These are phyloP conservation scores for Candida parachauliodes DNA, from an alignment of 805 yeast genomes.

Conservation along the genomic window DNA sequence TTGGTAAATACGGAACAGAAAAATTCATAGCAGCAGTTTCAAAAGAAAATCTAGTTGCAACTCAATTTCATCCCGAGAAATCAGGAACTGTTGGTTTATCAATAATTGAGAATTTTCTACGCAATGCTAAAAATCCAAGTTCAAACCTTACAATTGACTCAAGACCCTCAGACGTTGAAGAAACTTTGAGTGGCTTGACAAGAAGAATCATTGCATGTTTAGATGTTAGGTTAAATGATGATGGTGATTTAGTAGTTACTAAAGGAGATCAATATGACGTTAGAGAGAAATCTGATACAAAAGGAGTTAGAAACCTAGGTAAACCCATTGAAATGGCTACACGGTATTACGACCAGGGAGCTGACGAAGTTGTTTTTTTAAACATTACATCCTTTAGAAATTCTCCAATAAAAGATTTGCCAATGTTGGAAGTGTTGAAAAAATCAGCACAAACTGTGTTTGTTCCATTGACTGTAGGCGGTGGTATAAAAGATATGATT, in stretches of 20 bases:
- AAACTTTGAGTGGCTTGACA: conserved; percentile 63
- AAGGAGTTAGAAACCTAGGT: conserved; percentile 80
- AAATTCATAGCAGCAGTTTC: conserved; percentile 77
- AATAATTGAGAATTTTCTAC: conserved; percentile 69
- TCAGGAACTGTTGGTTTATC: conserved; percentile 88
- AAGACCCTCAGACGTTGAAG: conserved; percentile 21
- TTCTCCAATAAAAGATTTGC: conserved; percentile 88
- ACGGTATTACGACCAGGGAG: conserved; percentile 88
- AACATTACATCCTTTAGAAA: conserved; percentile 95
- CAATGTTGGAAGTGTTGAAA: conserved; percentile 88
- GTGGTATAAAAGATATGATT: conserved; percentile 88
- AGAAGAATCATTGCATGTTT: conserved; percentile 93
- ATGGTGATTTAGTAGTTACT: conserved; percentile 94
- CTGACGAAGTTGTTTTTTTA: conserved; percentile 93
- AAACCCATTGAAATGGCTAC: conserved; percentile 95
- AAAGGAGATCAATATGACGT: conserved; percentile 99
- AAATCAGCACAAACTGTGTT: conserved; percentile 84
- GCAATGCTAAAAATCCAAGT: conserved; percentile 29
- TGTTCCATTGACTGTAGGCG: conserved; percentile 97
- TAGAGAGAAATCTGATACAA: conserved; percentile 47
- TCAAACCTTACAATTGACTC: conserved; percentile 18
- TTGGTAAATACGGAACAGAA: conserved; percentile 73
- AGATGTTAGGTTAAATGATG: conserved; percentile 93
- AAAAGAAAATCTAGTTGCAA: conserved; percentile 80
- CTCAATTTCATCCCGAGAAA: conserved; percentile 99